phyloP scores from a whole-genome alignment of 495 filamentous ascomycete genomes.

The Xylaria grammica region DNA sequence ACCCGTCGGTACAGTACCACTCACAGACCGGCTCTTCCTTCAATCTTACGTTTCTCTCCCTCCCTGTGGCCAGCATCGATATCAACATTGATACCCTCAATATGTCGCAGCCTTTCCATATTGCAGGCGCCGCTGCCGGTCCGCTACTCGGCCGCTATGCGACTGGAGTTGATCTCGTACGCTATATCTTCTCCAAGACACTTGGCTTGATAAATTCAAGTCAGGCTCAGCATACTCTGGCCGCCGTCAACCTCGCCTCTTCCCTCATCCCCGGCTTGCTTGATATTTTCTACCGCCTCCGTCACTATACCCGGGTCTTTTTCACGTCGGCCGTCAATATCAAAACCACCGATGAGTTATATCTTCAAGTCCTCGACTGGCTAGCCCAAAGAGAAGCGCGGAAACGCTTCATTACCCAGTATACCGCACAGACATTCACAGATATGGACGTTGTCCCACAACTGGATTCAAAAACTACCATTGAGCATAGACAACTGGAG shows the following conservation, averaged over 20 bases:
- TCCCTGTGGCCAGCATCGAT: not conserved
- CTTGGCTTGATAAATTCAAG: not conserved
- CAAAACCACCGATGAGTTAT: conserved; percentile 37
- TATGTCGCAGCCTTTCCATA: conserved; percentile 17
- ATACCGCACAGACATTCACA: conserved; percentile 31
- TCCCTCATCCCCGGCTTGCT: conserved; percentile 5
- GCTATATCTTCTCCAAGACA: not conserved
- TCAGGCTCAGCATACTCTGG: not conserved
- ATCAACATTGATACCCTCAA: not conserved
- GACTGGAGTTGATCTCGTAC: not conserved
- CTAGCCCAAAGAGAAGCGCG: conserved; percentile 26
- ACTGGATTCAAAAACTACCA: no score
- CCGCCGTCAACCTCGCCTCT: not conserved
- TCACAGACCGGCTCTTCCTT: not conserved
- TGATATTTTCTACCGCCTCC: not conserved
- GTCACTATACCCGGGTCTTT: conserved; percentile 25
- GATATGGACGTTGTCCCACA: conserved; percentile 30
- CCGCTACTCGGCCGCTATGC: not conserved
- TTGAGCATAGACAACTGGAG: not conserved
- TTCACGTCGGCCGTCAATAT: conserved; percentile 42
- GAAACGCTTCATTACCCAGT: conserved; percentile 27
- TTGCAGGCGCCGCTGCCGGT: conserved; percentile 8
- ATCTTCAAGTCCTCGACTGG: conserved; percentile 44
- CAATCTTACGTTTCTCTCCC: not conserved
- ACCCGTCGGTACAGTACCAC: no score